These are phyloP conservation scores for Camellia sinensis DNA, from an alignment of 148 eudicot species.

Conservation along the genomic window DNA sequence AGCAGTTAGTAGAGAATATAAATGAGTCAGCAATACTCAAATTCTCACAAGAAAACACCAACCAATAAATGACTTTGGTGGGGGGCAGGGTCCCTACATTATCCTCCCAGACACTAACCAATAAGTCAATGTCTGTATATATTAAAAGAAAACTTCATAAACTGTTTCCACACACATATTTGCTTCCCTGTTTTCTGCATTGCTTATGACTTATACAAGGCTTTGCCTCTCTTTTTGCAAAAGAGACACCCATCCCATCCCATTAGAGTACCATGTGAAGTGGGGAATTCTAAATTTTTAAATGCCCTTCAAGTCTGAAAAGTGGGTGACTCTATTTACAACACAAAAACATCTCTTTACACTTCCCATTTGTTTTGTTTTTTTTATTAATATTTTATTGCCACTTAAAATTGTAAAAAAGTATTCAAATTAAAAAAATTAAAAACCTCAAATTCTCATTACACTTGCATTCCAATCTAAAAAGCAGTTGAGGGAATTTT, in stretches of 20 bases:
- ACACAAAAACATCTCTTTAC: no score
- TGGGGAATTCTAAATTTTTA: no score
- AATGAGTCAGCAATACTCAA: neutral
- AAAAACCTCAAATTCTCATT: no score
- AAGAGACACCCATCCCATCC: neutral
- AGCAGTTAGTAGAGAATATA: slow-evolving; percentile 13
- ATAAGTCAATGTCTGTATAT: neutral
- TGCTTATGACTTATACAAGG: slow-evolving; percentile 7
- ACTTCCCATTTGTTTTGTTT: no score
- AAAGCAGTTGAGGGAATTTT: neutral
- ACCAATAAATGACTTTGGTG: neutral
- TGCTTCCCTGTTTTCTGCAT: neutral
- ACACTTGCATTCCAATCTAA: no score
- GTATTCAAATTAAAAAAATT: no score
- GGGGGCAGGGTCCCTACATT: neutral
- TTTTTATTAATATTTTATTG: no score
- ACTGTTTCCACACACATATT: neutral
- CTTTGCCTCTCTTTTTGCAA: neutral
- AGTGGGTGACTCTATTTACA: no score
- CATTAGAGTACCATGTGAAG: neutral
- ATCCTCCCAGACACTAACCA: neutral
- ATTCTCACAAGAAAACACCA: neutral
- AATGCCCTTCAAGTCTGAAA: no score
- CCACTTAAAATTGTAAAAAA: no score
- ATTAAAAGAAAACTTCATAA: no score